Evolutionary conservation across 148 eudicot genomes (phyloP), one percentile per base, ranked within the genome.

Genomic region (Silene uniflora): DNA sequence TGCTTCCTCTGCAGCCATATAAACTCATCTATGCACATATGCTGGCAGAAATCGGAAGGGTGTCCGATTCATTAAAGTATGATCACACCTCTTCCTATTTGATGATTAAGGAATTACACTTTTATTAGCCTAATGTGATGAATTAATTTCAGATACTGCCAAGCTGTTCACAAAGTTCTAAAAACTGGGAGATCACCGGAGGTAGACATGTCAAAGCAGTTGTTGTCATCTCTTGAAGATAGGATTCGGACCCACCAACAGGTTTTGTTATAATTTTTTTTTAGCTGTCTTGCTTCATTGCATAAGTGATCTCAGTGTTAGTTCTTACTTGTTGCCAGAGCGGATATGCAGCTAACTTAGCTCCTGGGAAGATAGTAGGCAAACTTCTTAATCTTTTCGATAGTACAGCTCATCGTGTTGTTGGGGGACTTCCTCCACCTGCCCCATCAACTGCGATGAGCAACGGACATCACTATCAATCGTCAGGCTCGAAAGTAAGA

Each of bases 1-100:
- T 92, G 74, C 86, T 86, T 39, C 87, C 93, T 11, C 91, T 95
- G 83, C 99, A 95, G 78, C 93, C 99, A 35, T 95, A 92, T 76
- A 95, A 95, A 81, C 83, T 90, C 80, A 60, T 95, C 56, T 95
- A 95, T 79, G 99, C 99, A 11, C 82, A 85, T 76, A 95, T 95
- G 97, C 85, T 95, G 79, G 99, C 97, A 25, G 99, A 95, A 86
- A 91, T 95, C 52, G 99, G 99, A 76, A 95, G 87, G 80, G 73
- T 92, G 75, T 86, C 99, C 1, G 99, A 95, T 42, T 88, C 99
- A 60, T 76, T 92, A 64, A 95, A 88, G 99, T 92, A 95, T 24
- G 90, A 67, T 16, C 59, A 25, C 64, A 32, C 24, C 39, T 44
- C 64, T 74, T 7, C 24, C 61, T 59, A 35, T 42, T 58, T 78